phyloP scores from a whole-genome alignment of 768 basidiomycete genomes.

The Lepiota brunneoincarnata region DNA sequence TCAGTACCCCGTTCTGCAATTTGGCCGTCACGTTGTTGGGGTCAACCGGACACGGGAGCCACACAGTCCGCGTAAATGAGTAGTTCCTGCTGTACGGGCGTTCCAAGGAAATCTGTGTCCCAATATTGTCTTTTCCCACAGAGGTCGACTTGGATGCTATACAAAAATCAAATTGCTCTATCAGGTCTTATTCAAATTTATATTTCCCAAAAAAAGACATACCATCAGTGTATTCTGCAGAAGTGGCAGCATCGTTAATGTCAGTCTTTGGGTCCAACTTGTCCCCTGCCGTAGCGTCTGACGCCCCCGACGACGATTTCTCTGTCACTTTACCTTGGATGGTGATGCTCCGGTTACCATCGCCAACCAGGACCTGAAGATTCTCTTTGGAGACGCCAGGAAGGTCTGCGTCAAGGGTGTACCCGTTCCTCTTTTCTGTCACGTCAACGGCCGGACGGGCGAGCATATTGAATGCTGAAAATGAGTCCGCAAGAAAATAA shows the following conservation, averaged over 20 bases:
- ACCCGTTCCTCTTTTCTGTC: constrained; percentile 60
- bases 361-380: constrained; percentile 65
- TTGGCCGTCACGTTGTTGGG: constrained; percentile 56
- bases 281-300: constrained; percentile 15
- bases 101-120: constrained; percentile 55
- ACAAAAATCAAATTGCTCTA: background rate
- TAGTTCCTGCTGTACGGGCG: constrained; percentile 54
- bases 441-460: constrained; percentile 64
- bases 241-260: constrained; percentile 19
- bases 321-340: constrained; percentile 59
- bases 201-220: constrained; percentile 8
- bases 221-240: constrained; percentile 27
- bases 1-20: constrained; percentile 68
- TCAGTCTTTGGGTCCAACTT: constrained; percentile 16
- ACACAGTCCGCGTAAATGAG: constrained; percentile 66
- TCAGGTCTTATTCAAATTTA: background rate
- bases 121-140: constrained; percentile 20
- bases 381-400: constrained; percentile 81
- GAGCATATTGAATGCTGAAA: constrained; percentile 24
- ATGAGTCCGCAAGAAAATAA: constrained; percentile 44
- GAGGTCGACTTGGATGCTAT: constrained; percentile 17
- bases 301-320: background rate
- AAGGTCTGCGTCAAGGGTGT: constrained; percentile 72
- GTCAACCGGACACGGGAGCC: constrained; percentile 67
- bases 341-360: constrained; percentile 66